phyloP scores from a whole-genome alignment of 768 basidiomycete species.

The Nidula microcarpa region DNA sequence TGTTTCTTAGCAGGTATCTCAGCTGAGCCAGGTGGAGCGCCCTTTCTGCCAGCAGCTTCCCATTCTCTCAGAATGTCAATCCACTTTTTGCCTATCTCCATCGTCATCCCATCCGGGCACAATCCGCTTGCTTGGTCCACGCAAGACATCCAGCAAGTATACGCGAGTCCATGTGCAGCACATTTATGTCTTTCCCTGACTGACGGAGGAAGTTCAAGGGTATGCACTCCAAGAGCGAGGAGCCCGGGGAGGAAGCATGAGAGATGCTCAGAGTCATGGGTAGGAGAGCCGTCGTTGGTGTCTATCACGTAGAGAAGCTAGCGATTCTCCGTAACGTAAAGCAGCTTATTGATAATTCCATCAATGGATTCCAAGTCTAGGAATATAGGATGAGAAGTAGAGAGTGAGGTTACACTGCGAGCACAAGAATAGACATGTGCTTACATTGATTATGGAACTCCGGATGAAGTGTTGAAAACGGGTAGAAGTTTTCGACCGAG shows the following conservation, averaged over 20 bases:
- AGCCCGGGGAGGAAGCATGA: conserved; percentile 70
- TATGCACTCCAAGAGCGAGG: conserved; percentile 58
- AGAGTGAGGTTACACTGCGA: no score
- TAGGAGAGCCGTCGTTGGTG: conserved; percentile 24
- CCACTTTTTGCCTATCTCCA: conserved; percentile 39
- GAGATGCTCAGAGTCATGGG: conserved; percentile 58
- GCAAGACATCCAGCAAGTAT: conserved; percentile 66
- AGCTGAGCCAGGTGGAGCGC: conserved; percentile 42
- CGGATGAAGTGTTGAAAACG: conserved; percentile 59
- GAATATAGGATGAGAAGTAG: background rate
- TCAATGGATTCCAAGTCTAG: conserved; percentile 48
- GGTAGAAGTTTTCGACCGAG: conserved; percentile 62
- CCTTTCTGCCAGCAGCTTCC: conserved; percentile 35
- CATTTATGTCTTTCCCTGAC: conserved; percentile 53
- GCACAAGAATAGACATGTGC: no score
- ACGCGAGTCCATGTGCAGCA: conserved; percentile 69
- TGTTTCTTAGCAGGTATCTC: conserved; percentile 23
- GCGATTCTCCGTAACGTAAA: conserved; percentile 55
- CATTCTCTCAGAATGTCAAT: conserved; percentile 41
- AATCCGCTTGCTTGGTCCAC: conserved; percentile 64
- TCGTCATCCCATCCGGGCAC: conserved; percentile 54
- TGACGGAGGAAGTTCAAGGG: conserved; percentile 30
- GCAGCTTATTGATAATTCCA: conserved; percentile 52
- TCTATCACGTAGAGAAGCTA: conserved; percentile 66
- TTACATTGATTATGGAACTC: conserved; percentile 48